A percentile compares a stretch with the other conserved stretches of the same genome.
phyloP scores from a whole-genome alignment of 2,329 filamentous ascomycete genomes.

The Claviceps spartinae region DNA sequence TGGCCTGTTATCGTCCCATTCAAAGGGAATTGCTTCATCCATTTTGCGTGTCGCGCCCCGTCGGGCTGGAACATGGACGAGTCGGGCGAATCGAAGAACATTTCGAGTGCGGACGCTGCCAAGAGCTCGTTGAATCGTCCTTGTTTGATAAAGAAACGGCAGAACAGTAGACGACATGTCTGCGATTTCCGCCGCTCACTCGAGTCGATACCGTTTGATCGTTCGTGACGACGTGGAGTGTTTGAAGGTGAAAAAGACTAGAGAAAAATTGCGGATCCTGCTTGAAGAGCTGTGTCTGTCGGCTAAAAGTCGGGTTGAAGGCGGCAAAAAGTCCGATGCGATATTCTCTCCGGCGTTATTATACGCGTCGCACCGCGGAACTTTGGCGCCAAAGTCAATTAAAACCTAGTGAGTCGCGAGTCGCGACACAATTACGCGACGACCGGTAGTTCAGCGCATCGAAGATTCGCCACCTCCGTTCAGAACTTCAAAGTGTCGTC shows the following conservation, averaged over 20 bases:
- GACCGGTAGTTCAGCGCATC: not conserved
- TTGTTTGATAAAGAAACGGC: slow-evolving; percentile 61
- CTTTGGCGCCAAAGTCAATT: slow-evolving; percentile 9
- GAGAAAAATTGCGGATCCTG: not conserved
- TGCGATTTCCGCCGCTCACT: not conserved
- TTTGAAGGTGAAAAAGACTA: not conserved
- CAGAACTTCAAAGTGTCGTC: not conserved
- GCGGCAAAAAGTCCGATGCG: not conserved
- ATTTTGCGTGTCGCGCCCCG: slow-evolving; percentile 5
- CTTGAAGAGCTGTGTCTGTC: not conserved
- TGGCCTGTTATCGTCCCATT: slow-evolving; percentile 23
- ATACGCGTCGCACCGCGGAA: slow-evolving; percentile 7
- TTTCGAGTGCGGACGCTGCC: slow-evolving; percentile 14
- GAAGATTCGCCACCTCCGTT: not conserved
- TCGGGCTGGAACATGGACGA: slow-evolving; percentile 9
- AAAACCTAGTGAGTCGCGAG: not conserved
- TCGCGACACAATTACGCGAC: not conserved
- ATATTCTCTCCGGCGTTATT: not conserved
- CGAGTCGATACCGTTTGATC: not conserved
- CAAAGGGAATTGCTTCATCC: slow-evolving; percentile 38
- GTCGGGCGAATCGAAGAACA: slow-evolving; percentile 11
- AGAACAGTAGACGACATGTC: slow-evolving; percentile 37
- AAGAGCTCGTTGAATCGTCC: slow-evolving; percentile 32
- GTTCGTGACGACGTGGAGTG: not conserved
- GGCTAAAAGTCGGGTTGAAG: not conserved